Conservation (phyloP, 192 early-diverging fungal species). For the Backusella westeae region DNA sequence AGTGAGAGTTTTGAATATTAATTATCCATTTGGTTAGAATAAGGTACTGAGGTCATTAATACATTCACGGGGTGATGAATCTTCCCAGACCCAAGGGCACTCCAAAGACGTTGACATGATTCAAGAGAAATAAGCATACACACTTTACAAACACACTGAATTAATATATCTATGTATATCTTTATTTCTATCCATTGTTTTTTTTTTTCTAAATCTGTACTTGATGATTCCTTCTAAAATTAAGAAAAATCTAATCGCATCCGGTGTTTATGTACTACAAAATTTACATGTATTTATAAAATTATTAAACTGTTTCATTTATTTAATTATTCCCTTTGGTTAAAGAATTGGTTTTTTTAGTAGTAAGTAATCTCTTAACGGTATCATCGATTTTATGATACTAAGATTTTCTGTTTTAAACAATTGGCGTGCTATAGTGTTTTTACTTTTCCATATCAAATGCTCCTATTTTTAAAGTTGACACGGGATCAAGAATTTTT, state of each 20-base stretch:
- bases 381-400: not conserved
- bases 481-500: not conserved
- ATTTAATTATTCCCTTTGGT: not conserved
- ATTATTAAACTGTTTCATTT: not conserved
- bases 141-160: not conserved
- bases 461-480: not conserved
- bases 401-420: not conserved
- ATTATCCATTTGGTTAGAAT: slow-evolving; percentile 6
- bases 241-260: not conserved
- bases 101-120: not conserved
- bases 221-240: not conserved
- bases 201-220: not conserved
- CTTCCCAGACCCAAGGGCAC: not conserved
- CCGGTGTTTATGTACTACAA: not conserved
- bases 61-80: not conserved
- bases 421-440: not conserved
- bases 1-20: not conserved
- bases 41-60: slow-evolving; percentile 11
- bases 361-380: not conserved
- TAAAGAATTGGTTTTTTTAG: not conserved
- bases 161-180: not conserved
- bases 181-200: not conserved
- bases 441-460: not conserved
- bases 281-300: slow-evolving; percentile 1
- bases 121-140: not conserved